Evolutionary conservation across 768 basidiomycete species (phyloP).

Genomic region (Lactarius psammicola): DNA sequence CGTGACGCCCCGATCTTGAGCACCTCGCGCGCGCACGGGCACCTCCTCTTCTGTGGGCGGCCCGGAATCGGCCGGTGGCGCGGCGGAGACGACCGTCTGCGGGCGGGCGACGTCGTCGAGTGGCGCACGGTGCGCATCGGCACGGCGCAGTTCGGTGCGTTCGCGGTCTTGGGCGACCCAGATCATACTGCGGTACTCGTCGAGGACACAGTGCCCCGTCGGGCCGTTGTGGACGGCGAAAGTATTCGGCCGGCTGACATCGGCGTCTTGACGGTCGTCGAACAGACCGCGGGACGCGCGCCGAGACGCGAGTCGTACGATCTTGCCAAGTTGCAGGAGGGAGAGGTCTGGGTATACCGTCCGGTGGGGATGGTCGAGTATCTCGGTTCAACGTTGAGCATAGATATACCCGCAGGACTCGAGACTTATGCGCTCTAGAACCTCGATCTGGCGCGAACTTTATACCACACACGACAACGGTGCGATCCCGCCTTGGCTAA

Average conservation of each 20-base stretch:
- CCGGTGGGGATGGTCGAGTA: conserved; percentile 46
- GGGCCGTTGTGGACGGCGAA: conserved; percentile 37
- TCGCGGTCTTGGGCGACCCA: conserved; percentile 46
- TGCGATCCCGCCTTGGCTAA: background rate
- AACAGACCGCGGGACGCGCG: conserved; percentile 47
- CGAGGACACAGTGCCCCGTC: conserved; percentile 38
- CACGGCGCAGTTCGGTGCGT: conserved; percentile 21
- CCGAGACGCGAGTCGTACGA: conserved; percentile 46
- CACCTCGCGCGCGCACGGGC: conserved; percentile 52
- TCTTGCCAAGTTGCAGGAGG: conserved; percentile 44
- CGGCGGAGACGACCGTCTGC: conserved; percentile 50
- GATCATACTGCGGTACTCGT: conserved; percentile 57
- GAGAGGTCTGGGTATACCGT: conserved; percentile 59
- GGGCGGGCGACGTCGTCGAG: conserved; percentile 56
- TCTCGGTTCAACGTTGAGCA: conserved; percentile 31
- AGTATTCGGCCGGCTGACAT: conserved; percentile 42
- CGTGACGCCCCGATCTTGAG: conserved; percentile 48
- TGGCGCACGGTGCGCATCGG: conserved; percentile 42
- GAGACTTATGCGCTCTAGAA: conserved; percentile 11
- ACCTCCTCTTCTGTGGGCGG: conserved; percentile 48
- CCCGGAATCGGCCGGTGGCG: conserved; percentile 46
- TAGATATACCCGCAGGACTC: conserved; percentile 21
- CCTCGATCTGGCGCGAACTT: background rate
- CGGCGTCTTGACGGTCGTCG: conserved; percentile 48
- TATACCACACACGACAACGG: background rate